Evolutionary conservation across 805 yeast genomes (phyloP), one percentile per base, ranked within the genome.

Genomic region (Lipomyces sp.): DNA sequence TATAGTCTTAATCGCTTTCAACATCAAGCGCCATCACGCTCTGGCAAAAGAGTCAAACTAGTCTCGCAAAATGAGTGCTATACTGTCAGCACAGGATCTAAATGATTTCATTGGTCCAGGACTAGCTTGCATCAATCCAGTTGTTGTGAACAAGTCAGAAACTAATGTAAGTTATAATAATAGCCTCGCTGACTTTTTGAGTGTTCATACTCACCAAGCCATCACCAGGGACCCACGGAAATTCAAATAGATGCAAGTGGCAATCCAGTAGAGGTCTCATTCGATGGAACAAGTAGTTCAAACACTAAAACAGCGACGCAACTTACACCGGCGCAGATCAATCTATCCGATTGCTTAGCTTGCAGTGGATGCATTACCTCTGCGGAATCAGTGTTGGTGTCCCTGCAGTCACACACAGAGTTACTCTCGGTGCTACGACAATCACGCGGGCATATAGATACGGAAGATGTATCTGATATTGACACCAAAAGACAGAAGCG

Each of bases 301-400:
- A 32, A 30, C n/a, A 42, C 60, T n/a, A 29, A 54, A 10, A 29
- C 58, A 15, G 18, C 64, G n/a, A 65, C 66, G 5, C 48, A 66
- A 13, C 80, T 92, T 5, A 83, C 88, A 34, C 87, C 92, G 61
- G 98, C 98, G 0, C 94, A 90, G 70, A 94, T 95, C 57, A 89
- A 95, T 1, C 79, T 95, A 60, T 88, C 92, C 24, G 99, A 95
- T 80, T 95, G 99, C 78, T 80, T 95, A 62, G 99, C 99, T 0
- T 95, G 99, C 75, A 87, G 96, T 7, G 99, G 99, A 0, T 95
- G 99, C 77, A 92, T 95, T 63, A 95, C 99, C 0, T 90, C 97
- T 3, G 96, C 97, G n/a, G 99, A 95, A 75, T 97, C 94, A 69
- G 92, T 95, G 5, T 80, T 95, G 57, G 89, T 95, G 53, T 91